phyloP scores from a whole-genome alignment of 1,284 basidiomycete genomes.

The Rhodotorula mucilaginosa region DNA sequence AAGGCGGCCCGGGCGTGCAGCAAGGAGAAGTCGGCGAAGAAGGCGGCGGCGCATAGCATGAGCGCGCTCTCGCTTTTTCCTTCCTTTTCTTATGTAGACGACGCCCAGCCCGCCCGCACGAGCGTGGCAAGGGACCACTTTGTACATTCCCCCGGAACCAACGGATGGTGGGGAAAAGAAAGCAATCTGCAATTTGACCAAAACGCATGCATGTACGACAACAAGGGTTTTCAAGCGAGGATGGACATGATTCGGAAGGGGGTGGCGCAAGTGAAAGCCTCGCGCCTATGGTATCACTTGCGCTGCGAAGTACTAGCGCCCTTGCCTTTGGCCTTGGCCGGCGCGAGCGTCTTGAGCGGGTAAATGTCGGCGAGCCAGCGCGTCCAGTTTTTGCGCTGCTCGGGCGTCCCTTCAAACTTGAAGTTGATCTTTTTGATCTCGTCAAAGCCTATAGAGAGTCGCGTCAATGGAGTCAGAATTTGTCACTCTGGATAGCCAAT shows the following conservation, averaged over 20 bases:
- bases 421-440: conserved; percentile 75
- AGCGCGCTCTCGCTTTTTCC: background rate
- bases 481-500: no score
- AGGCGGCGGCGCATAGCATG: conserved; percentile 5
- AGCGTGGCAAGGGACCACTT: no score
- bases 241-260: background rate
- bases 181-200: background rate
- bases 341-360: conserved; percentile 3
- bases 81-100: no score
- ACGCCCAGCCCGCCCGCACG: no score
- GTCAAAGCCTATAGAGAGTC: conserved; percentile 61
- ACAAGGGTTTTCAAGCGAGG: background rate
- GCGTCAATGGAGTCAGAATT: no score
- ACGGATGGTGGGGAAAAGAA: no score
- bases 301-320: background rate
- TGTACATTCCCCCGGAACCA: no score
- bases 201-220: conserved; percentile 1
- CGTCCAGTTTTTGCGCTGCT: conserved; percentile 14
- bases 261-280: no score
- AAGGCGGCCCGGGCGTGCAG: conserved; percentile 22
- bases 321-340: background rate
- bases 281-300: no score
- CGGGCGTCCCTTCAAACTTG: conserved; percentile 62
- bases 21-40: conserved; percentile 9
- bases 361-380: conserved; percentile 27